Conservation (phyloP, 805 yeast genomes). For the Ogataea henricii region DNA sequence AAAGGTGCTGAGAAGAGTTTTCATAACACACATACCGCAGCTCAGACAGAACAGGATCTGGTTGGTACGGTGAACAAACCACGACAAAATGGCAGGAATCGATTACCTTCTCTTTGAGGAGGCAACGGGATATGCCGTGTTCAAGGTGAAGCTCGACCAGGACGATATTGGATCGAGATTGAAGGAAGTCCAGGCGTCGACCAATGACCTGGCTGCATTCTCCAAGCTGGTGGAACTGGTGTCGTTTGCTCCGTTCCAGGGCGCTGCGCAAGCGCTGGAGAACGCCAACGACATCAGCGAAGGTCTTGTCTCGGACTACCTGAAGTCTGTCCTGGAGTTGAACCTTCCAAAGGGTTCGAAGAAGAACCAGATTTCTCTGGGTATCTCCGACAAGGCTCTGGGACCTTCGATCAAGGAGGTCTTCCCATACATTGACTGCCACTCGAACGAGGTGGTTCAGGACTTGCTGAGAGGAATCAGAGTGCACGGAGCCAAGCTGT, state of each 20-base stretch:
- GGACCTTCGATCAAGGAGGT: constrained; percentile 95
- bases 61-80: constrained; percentile 4
- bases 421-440: constrained; percentile 87
- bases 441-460: constrained; percentile 88
- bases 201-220: constrained; percentile 81
- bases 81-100: constrained; percentile 58
- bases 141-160: constrained; percentile 90
- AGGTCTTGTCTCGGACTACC: constrained; percentile 91
- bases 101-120: constrained; percentile 96
- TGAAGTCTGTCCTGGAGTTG: constrained; percentile 85
- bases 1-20: not conserved
- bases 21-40: not conserved
- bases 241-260: constrained; percentile 97
- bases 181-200: constrained; percentile 91
- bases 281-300: constrained; percentile 97
- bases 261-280: constrained; percentile 98
- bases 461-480: constrained; percentile 95
- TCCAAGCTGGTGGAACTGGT: constrained; percentile 92
- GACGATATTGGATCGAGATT: constrained; percentile 90
- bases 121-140: constrained; percentile 97
- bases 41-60: not conserved
- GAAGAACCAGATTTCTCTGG: constrained; percentile 70
- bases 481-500: constrained; percentile 82
- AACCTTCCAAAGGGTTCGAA: constrained; percentile 81
- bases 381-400: constrained; percentile 90